Base-by-base conservation (phyloP, 1,284 basidiomycete species). In the Leccinum solheimii region DNA sequence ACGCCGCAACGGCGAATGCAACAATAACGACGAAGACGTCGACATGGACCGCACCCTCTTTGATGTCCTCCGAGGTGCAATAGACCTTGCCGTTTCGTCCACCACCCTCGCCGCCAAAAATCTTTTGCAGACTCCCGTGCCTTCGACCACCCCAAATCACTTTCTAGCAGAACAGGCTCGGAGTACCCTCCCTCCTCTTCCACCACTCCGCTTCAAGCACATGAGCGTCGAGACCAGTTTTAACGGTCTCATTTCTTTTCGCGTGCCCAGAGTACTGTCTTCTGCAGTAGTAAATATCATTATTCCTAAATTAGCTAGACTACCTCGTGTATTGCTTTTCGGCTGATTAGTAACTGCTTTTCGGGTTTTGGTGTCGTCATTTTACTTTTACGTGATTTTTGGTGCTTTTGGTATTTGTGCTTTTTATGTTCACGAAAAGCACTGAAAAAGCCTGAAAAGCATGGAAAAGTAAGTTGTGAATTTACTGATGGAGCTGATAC, bases 1-100 rank as follows among this genome's bases (percentile, higher is more conserved):
- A 21, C 21, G 21, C 21, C 21, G 21, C 21, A 21, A 21, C 21
- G 21, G 21, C 21, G 21, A 30, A 30, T 8, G 8, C 27, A 30
- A 30, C 27, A 30, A 30, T 30, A 30, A 30, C 27, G 27, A 30
- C 27, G 27, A 30, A 3, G 23, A 26, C 21, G 21, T 21, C 21
- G 21, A 21, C 21, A 21, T 21, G 21, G 21, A 21, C 21, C 81
- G 91, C 55, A 86, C 83, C 23, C 76, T 91, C 2, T 87, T 93
- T 58, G 90, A 91, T 68, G 89, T 92, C 9, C 79, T 92, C 7
- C 83, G 91, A 43, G 84, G 88, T 11, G 90, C 91, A 7, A 90
- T 93, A 63, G 89, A 92, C 65, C 73, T 86, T 27, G 88, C 88
- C 1, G 75, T 82, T 26, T 71, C 78, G 21, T 71, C 68, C 52